Percentiles rank a stretch among this genome's conserved stretches.
Evolutionary conservation across 768 basidiomycete genomes (phyloP).

Genomic region (Mycena galericulata): DNA sequence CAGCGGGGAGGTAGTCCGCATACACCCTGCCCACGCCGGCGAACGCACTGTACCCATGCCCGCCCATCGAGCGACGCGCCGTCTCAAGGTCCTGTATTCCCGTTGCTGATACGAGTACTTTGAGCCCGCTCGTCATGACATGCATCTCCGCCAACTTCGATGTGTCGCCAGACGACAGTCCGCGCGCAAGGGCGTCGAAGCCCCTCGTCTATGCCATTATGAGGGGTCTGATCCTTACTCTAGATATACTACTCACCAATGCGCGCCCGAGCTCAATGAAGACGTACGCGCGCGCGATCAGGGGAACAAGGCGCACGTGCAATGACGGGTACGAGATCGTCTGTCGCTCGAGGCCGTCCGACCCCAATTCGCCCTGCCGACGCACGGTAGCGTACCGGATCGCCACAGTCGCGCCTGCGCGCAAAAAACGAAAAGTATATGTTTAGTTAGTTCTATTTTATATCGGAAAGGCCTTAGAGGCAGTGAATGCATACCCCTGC

Average conservation of each 20-base stretch:
- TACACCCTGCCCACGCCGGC: slow-evolving; percentile 75
- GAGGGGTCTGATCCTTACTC: neutral
- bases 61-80: slow-evolving; percentile 78
- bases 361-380: slow-evolving; percentile 68
- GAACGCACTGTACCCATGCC: slow-evolving; percentile 81
- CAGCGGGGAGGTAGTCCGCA: slow-evolving; percentile 72
- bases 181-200: slow-evolving; percentile 62
- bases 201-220: slow-evolving; percentile 53
- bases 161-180: slow-evolving; percentile 67
- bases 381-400: slow-evolving; percentile 81
- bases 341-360: slow-evolving; percentile 70
- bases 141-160: slow-evolving; percentile 79
- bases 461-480: too few relatives aligned
- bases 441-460: neutral
- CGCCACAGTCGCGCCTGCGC: slow-evolving; percentile 67
- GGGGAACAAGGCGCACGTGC: slow-evolving; percentile 78
- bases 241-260: slow-evolving; percentile 54
- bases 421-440: too few relatives aligned
- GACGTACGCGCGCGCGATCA: slow-evolving; percentile 76
- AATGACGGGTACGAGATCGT: slow-evolving; percentile 80
- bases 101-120: slow-evolving; percentile 67
- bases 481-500: slow-evolving; percentile 60
- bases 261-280: slow-evolving; percentile 73
- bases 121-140: slow-evolving; percentile 76
- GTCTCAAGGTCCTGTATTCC: slow-evolving; percentile 70